A percentile compares a stretch with the other conserved stretches of the same genome.
These are phyloP conservation scores for Tetrapisispora arboricola DNA, from an alignment of 805 yeast genomes.

Conservation along the genomic window DNA sequence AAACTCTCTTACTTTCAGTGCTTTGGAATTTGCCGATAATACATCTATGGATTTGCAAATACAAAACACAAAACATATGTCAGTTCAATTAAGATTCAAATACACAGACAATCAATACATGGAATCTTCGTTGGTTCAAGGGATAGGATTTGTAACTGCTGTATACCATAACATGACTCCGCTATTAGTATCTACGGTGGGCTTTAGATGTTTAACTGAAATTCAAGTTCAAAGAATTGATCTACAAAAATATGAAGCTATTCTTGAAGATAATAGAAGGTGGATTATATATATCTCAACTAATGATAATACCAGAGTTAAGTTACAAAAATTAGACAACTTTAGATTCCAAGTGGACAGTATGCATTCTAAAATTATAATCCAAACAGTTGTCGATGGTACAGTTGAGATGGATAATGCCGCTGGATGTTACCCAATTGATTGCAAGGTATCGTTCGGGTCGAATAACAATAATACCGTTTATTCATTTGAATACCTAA, in stretches of 20 bases:
- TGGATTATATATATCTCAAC: conserved; percentile 26
- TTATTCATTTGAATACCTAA: conserved; percentile 36
- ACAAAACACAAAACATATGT: conserved; percentile 19
- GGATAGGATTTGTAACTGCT: conserved; percentile 50
- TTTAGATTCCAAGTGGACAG: conserved; percentile 15
- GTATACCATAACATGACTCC: conserved; percentile 40
- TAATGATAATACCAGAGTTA: not conserved
- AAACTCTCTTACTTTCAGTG: conserved; percentile 43
- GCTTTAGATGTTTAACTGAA: conserved; percentile 37
- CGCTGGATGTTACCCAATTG: conserved; percentile 52
- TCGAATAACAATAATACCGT: conserved; percentile 28
- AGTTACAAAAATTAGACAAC: conserved; percentile 8
- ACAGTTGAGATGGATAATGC: conserved; percentile 41
- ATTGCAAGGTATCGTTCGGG: conserved; percentile 35
- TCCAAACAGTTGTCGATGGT: conserved; percentile 51
- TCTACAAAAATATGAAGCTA: conserved; percentile 38
- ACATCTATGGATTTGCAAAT: conserved; percentile 11
- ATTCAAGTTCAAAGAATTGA: not conserved
- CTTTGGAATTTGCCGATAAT: conserved; percentile 32
- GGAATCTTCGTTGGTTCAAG: conserved; percentile 44
- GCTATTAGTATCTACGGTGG: conserved; percentile 42
- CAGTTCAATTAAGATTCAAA: conserved; percentile 15
- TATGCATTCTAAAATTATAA: conserved; percentile 34
- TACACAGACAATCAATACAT: conserved; percentile 21
- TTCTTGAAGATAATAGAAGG: conserved; percentile 42